A percentile compares a stretch with the other conserved stretches of the same genome.
Evolutionary conservation across 2,329 filamentous ascomycete genomes (phyloP).

Genomic region (Exophiala aquamarina): DNA sequence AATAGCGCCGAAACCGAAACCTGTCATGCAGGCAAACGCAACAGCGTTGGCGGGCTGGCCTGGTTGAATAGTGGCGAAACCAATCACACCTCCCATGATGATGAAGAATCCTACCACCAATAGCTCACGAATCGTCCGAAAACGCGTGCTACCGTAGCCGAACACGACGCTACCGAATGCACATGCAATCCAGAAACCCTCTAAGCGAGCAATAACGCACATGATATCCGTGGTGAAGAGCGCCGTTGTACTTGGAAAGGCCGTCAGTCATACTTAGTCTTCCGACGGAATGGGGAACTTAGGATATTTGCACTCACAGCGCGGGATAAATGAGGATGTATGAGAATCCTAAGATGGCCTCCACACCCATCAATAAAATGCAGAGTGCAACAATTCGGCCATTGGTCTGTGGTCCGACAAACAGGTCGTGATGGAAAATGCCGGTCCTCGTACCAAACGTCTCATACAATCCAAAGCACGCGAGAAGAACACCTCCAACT

Average conservation of each 20-base stretch:
- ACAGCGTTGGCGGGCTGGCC: constrained; percentile 7
- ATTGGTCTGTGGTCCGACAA: constrained; percentile 14
- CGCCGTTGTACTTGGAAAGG: constrained; percentile 8
- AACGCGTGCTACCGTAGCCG: constrained; percentile 16
- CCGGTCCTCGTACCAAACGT: constrained; percentile 23
- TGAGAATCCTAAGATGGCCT: constrained; percentile 25
- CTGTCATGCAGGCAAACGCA: constrained; percentile 14
- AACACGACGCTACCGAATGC: constrained; percentile 17
- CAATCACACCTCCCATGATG: constrained; percentile 23
- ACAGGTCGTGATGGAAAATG: constrained; percentile 24
- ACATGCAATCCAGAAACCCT: constrained; percentile 20
- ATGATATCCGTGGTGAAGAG: constrained; percentile 22
- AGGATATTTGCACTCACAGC: constrained; percentile 14
- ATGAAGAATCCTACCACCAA: constrained; percentile 21
- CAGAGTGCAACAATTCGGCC: constrained; percentile 24
- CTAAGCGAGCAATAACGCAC: constrained; percentile 11
- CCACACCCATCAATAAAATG: constrained; percentile 22
- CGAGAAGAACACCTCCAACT: constrained; percentile 19
- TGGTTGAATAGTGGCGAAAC: constrained; percentile 18
- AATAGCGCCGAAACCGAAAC: constrained; percentile 21
- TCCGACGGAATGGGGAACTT: no score
- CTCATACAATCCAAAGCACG: constrained; percentile 23
- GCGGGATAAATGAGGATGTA: constrained; percentile 25
- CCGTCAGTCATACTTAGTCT: no score
- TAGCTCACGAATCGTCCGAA: constrained; percentile 24